phyloP scores from a whole-genome alignment of 768 basidiomycete species.

The Termitomyces sp. region DNA sequence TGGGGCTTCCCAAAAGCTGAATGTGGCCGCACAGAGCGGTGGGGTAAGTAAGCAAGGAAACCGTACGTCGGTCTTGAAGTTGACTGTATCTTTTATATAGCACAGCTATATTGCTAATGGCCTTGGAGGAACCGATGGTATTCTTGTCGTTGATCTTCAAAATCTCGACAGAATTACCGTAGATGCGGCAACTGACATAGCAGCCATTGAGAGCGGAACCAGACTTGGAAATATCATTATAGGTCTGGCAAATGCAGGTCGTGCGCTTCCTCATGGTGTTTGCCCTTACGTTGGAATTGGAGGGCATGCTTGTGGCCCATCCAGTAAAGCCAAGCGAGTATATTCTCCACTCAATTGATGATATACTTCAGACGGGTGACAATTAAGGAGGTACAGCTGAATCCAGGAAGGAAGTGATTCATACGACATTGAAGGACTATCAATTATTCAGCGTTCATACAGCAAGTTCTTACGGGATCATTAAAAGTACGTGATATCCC shows the following conservation, averaged over 20 bases:
- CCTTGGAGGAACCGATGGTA: conserved; percentile 38
- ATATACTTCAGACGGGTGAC: not conserved
- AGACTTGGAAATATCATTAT: conserved; percentile 41
- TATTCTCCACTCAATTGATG: no score
- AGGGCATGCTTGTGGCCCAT: conserved; percentile 34
- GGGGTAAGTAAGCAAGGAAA: conserved; percentile 26
- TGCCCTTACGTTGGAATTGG: conserved; percentile 50
- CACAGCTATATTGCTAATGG: conserved; percentile 49
- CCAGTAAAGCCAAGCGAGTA: no score
- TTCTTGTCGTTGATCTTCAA: conserved; percentile 40
- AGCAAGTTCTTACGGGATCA: not conserved
- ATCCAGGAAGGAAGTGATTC: not conserved
- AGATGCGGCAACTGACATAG: conserved; percentile 26
- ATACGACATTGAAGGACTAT: no score
- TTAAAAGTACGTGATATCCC: not conserved
- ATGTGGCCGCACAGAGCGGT: conserved; percentile 39
- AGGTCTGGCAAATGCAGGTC: conserved; percentile 29
- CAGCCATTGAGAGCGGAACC: conserved; percentile 39
- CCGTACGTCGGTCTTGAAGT: not conserved
- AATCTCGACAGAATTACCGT: conserved; percentile 35
- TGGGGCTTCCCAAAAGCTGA: conserved; percentile 26
- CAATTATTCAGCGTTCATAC: not conserved
- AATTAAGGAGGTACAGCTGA: not conserved
- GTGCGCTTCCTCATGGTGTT: conserved; percentile 48
- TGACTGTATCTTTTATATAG: conserved; percentile 14